Percentiles rank a stretch among this genome's conserved stretches.
Evolutionary conservation across 1,284 basidiomycete species (phyloP).

Genomic region (Marasmius oreades): DNA sequence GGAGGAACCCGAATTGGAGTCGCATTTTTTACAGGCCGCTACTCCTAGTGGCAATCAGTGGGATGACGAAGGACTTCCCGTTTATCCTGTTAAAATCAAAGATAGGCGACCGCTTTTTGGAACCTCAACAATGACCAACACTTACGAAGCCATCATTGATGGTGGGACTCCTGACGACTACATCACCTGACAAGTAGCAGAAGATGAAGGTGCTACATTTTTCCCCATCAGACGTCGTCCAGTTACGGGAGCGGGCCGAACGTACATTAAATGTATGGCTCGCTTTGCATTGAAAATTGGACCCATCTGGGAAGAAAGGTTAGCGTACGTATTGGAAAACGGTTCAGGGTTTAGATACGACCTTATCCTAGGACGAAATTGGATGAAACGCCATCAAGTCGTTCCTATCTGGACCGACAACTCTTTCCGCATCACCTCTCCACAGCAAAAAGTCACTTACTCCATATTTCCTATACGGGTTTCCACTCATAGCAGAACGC

Average conservation of each 20-base stretch:
- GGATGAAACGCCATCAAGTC: not conserved
- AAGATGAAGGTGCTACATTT: not conserved
- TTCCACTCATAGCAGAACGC: not conserved
- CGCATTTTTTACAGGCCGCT: not conserved
- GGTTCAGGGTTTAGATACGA: not conserved
- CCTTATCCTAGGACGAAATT: not conserved
- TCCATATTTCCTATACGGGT: not conserved
- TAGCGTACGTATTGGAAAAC: not conserved
- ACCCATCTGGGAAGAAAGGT: not conserved
- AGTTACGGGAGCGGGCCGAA: not conserved
- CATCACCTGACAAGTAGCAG: not conserved
- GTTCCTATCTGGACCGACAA: not conserved
- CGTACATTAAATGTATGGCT: not conserved
- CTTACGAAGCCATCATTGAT: not conserved
- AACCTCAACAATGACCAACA: not conserved
- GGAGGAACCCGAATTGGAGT: not conserved
- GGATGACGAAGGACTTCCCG: not conserved
- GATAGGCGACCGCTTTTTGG: too few relatives aligned
- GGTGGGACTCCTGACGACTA: conserved; percentile 6
- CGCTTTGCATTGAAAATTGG: not conserved
- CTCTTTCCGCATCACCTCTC: not conserved
- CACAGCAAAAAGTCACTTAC: not conserved
- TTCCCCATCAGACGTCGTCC: not conserved
- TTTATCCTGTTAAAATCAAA: not conserved
- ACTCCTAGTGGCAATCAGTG: not conserved